Base-by-base conservation (phyloP, 1,139 yeast genomes). In the Kurtzmaniella quercitrusa region DNA sequence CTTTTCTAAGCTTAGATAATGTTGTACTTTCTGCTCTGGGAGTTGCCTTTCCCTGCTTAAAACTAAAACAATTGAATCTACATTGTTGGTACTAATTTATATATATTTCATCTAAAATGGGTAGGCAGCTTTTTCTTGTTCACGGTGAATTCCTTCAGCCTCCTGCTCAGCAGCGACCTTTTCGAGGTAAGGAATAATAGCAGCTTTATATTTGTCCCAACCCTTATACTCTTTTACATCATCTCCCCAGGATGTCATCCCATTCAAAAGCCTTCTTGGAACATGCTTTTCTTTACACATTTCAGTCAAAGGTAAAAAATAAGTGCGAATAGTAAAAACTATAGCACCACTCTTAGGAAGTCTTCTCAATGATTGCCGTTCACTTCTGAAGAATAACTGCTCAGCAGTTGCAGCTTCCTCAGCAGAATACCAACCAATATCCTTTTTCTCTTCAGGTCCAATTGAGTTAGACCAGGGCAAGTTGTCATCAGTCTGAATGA, bases 281-380 rank as follows among this genome's bases (percentile, higher is more conserved):
- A 82, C 66, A 51, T 69, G 72, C 11, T 85, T 85, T 57, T 82
- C 87, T 48, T 76, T 53, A 46, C 75, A 75, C 44, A 82, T 58
- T 46, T 79, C 72, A 1, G 65, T 61, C 25, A 82, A 56, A 7
- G 86, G 85, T 23, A 75, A 53, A 54, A 82, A 81, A 54, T 82
- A 82, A 1, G 87, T 82, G 50, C 87, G 65, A 40, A 83, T 70
- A 11, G 86, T 80, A 59, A 83, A 83, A 2, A 78, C 65, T 18
- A 81, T 68, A 2, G 84, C 85, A 8, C 82, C 79, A 2, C 81
- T 61, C 44, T 70, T 69, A 8, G 91, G 89, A 47, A 85, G 65
- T 54, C 86, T 73, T 46, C 90, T 74, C 46, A 85, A 67, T 40
- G 85, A 74, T 58, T 85, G 93, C 52, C 89, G 69, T 57, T 83